These are phyloP conservation scores for Candida tibetensis DNA, from an alignment of 805 yeast genomes.

Conservation along the genomic window DNA sequence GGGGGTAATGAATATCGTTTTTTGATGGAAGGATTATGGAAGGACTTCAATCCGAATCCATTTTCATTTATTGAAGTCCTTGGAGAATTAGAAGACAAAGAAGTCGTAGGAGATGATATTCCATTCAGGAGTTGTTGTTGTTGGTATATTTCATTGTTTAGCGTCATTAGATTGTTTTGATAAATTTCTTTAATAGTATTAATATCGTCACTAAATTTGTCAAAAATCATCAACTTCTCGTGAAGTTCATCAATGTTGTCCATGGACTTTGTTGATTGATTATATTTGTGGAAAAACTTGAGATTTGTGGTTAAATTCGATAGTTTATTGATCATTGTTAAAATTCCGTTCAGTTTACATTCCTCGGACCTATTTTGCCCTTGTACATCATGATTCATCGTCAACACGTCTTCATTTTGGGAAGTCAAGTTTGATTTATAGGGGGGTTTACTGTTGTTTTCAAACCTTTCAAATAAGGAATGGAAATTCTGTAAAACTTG, in stretches of 20 bases:
- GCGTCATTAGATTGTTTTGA: conserved; percentile 26
- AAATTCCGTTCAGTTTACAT: conserved; percentile 16
- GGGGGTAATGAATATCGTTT: conserved; percentile 24
- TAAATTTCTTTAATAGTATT: conserved; percentile 28
- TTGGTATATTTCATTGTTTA: conserved; percentile 17
- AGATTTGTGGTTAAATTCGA: conserved; percentile 33
- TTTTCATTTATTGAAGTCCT: conserved; percentile 8
- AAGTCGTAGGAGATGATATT: conserved; percentile 9
- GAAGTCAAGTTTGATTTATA: background rate
- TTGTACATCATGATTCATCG: background rate
- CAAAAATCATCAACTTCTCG: conserved; percentile 37
- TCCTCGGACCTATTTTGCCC: conserved; percentile 5
- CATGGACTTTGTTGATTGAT: conserved; percentile 25
- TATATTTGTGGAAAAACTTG: conserved; percentile 37
- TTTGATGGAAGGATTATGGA: conserved; percentile 30
- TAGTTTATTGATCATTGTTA: conserved; percentile 28
- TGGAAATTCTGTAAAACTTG: conserved; percentile 20
- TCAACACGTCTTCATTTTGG: conserved; percentile 18
- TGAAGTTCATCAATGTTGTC: conserved; percentile 30
- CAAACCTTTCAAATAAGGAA: conserved; percentile 27
- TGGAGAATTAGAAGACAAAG: conserved; percentile 7
- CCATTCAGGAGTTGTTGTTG: conserved; percentile 3
- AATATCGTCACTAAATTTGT: conserved; percentile 34
- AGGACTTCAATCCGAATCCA: conserved; percentile 26
- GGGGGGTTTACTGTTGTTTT: conserved; percentile 3